Evolutionary conservation across 805 yeast genomes (phyloP).

Genomic region (Candida odintsovae): DNA sequence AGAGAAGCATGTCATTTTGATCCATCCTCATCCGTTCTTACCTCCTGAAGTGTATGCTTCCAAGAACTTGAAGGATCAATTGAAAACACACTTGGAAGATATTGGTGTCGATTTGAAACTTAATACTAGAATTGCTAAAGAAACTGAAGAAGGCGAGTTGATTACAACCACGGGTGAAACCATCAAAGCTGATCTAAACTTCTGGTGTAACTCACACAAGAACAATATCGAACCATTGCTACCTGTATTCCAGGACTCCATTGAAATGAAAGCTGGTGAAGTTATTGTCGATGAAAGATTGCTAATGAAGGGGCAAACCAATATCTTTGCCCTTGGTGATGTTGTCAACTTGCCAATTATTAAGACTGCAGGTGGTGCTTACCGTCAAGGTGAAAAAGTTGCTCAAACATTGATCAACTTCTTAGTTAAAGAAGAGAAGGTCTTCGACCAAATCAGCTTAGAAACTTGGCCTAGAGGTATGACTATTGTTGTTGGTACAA

Average conservation of each 20-base stretch:
- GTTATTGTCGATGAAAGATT: slow-evolving; percentile 23
- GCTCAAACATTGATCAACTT: slow-evolving; percentile 16
- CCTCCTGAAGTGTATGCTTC: slow-evolving; percentile 33
- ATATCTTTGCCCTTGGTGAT: slow-evolving; percentile 35
- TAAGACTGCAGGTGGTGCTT: slow-evolving; percentile 38
- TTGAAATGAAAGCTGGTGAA: slow-evolving; percentile 19
- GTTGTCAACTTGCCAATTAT: slow-evolving; percentile 30
- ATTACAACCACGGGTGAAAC: slow-evolving; percentile 22
- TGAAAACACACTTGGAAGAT: slow-evolving; percentile 12
- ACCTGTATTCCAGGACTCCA: slow-evolving; percentile 19
- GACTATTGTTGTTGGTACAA: slow-evolving; percentile 24
- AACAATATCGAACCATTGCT: slow-evolving; percentile 29
- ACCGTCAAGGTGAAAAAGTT: slow-evolving; percentile 18
- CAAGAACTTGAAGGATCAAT: slow-evolving; percentile 14
- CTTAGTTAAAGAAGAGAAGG: slow-evolving; percentile 8
- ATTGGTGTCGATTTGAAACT: slow-evolving; percentile 23
- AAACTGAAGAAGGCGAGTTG: slow-evolving; percentile 19
- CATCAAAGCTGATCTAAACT: slow-evolving; percentile 27
- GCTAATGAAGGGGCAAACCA: slow-evolving; percentile 18
- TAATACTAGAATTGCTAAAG: slow-evolving; percentile 28
- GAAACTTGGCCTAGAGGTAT: slow-evolving; percentile 18
- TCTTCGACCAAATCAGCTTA: slow-evolving; percentile 11
- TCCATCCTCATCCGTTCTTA: slow-evolving; percentile 37
- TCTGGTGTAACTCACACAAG: slow-evolving; percentile 32
- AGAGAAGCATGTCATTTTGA: slow-evolving; percentile 31